Evolutionary conservation across 148 eudicot genomes (phyloP), one percentile per base, ranked within the genome.

Genomic region (Fallopia convolvulus): DNA sequence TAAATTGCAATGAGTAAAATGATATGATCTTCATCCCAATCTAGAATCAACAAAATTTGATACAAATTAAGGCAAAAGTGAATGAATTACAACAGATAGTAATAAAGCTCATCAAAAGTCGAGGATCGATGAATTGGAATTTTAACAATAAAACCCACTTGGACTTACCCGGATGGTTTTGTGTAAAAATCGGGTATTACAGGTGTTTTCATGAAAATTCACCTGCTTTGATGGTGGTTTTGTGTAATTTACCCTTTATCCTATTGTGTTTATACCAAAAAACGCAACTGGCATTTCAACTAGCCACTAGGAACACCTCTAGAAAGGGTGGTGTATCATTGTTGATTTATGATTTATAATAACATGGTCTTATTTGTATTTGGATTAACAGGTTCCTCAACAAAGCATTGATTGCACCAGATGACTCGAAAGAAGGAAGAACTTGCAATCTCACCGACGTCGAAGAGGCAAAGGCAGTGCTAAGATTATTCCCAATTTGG

Each of bases 401-500:
- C 82, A 92, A 88, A 82, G 97, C 97, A 36, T 75, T 92, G 83
- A 74, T 84, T 41, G 76, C 84, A 71, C 77, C 80, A 8, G 74
- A 81, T 60, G 84, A 78, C 41, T 76, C 81, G 0, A 75, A 77
- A 49, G 85, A 81, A n/a, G 79, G 60, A 41, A 77, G 74, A 42
- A 78, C 49, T 11, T 89, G 91, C 76, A 85, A 80, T 74, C 33
- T 78, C 8, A 70, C 18, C 21, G 89, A 91, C n/a, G 88, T 91
- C 14, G 97, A 91, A 78, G 97, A 88, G 74, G 89, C 90, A 8
- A 89, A 87, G 81, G 82, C 90, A 49, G 85, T 91, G 53, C 80
- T 91, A 42, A 74, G 90, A 63, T 82, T 91, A 36, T 79, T 85
- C 55, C 97, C 97, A 5, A 82, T 91, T 33, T 89, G 97, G 97